Conservation (phyloP, 257 asterid genomes). For the Solanum stenotomum region DNA sequence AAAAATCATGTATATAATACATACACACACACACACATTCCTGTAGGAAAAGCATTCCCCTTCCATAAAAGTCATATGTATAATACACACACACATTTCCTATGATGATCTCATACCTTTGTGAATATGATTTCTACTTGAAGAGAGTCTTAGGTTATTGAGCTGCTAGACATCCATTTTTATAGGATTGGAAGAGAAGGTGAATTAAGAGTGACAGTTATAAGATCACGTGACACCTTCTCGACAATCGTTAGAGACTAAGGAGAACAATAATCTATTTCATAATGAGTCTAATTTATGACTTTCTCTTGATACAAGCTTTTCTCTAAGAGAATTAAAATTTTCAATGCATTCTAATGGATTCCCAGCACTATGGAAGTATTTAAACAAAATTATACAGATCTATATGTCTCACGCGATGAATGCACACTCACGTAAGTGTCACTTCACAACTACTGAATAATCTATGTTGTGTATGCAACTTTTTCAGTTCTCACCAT, state of each 20-base stretch:
- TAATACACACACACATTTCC: neutral
- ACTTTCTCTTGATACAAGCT: neutral
- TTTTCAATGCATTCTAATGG: neutral
- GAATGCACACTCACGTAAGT: neutral
- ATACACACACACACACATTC: neutral
- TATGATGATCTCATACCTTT: neutral
- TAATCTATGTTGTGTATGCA: neutral
- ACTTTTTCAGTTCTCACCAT: neutral
- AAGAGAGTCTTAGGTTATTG: neutral
- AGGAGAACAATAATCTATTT: neutral
- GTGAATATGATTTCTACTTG: neutral
- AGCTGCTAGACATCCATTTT: neutral
- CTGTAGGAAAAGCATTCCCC: neutral
- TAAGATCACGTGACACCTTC: neutral
- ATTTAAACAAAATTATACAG: neutral
- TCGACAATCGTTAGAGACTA: neutral
- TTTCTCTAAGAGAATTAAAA: neutral
- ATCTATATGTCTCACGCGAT: neutral
- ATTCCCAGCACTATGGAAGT: neutral
- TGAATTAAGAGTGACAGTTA: neutral
- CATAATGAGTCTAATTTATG: neutral
- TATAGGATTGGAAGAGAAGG: neutral
- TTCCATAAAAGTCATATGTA: neutral
- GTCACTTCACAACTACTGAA: neutral
- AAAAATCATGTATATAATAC: neutral